phyloP scores from a whole-genome alignment of 495 filamentous ascomycete species.

The Cairneyella variabilis region DNA sequence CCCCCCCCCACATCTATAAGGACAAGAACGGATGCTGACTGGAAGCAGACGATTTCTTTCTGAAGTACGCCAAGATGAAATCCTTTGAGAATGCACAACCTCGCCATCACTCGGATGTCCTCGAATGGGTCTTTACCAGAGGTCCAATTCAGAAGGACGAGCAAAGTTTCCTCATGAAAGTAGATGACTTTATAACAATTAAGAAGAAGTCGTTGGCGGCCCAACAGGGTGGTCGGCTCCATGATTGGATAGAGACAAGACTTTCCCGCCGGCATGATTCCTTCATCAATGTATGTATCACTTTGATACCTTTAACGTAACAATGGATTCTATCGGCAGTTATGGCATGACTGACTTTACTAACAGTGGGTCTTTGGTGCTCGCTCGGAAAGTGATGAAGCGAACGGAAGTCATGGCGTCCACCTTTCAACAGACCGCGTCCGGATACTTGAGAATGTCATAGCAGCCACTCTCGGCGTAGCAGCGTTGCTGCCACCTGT shows the following conservation, averaged over 20 bases:
- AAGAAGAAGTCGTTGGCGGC: not conserved
- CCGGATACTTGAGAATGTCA: not conserved
- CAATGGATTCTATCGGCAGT: not conserved
- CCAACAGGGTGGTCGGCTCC: not conserved
- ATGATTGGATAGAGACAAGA: not conserved
- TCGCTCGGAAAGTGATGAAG: not conserved
- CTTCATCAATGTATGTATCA: not conserved
- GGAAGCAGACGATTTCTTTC: no score
- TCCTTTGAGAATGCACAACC: not conserved
- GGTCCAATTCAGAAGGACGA: not conserved
- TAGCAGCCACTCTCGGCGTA: not conserved
- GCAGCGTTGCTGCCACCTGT: not conserved
- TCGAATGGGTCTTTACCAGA: not conserved
- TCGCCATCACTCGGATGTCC: not conserved
- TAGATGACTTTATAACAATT: constrained; percentile 2
- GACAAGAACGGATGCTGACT: no score
- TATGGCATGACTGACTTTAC: not conserved
- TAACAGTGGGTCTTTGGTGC: not conserved
- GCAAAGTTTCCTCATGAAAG: not conserved
- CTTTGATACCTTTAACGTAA: not conserved
- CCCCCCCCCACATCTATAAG: no score
- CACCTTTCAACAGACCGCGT: not conserved
- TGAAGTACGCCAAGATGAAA: no score
- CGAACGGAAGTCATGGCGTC: not conserved
- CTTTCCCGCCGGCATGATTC: not conserved